Evolutionary conservation across 768 basidiomycete genomes (phyloP).

Genomic region (Hypholoma fasciculare): DNA sequence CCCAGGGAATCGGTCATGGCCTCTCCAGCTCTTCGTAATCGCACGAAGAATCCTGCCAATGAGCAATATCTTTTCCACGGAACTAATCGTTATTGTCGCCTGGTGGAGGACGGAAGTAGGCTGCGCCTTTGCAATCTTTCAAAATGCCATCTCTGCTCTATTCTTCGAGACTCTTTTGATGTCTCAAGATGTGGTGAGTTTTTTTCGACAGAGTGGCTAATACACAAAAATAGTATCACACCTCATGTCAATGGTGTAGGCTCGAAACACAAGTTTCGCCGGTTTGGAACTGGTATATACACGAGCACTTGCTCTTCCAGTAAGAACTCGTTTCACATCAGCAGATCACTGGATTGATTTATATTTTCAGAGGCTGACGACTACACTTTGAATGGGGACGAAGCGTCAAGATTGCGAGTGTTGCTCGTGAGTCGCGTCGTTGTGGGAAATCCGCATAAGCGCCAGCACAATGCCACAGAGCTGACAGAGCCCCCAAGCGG

Average conservation of each 20-base stretch:
- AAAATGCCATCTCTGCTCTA: slow-evolving; percentile 55
- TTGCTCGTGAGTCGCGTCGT: slow-evolving; percentile 61
- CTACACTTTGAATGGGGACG: slow-evolving; percentile 47
- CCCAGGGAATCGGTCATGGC: slow-evolving; percentile 30
- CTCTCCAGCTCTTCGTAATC: slow-evolving; percentile 19
- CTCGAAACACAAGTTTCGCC: slow-evolving; percentile 56
- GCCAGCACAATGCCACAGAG: slow-evolving; percentile 46
- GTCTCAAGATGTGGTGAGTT: slow-evolving; percentile 55
- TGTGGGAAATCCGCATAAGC: slow-evolving; percentile 57
- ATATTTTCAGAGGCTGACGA: slow-evolving; percentile 60
- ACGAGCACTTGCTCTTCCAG: slow-evolving; percentile 68
- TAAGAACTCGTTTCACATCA: slow-evolving; percentile 25
- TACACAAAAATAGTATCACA: background rate
- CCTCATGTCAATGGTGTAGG: slow-evolving; percentile 30
- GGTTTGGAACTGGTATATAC: slow-evolving; percentile 73
- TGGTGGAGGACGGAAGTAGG: slow-evolving; percentile 53
- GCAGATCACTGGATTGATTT: background rate
- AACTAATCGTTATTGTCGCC: slow-evolving; percentile 55
- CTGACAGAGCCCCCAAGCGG: slow-evolving; percentile 54
- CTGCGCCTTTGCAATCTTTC: slow-evolving; percentile 48
- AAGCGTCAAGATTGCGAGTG: slow-evolving; percentile 44
- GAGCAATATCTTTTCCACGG: slow-evolving; percentile 70
- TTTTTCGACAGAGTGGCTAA: background rate
- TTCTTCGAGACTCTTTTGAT: slow-evolving; percentile 62
- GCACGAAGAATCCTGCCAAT: slow-evolving; percentile 35